Evolutionary conservation across 2,329 filamentous ascomycete species (phyloP), one percentile per base, ranked within the genome.

Genomic region (Aspergillus pseudotamarii): DNA sequence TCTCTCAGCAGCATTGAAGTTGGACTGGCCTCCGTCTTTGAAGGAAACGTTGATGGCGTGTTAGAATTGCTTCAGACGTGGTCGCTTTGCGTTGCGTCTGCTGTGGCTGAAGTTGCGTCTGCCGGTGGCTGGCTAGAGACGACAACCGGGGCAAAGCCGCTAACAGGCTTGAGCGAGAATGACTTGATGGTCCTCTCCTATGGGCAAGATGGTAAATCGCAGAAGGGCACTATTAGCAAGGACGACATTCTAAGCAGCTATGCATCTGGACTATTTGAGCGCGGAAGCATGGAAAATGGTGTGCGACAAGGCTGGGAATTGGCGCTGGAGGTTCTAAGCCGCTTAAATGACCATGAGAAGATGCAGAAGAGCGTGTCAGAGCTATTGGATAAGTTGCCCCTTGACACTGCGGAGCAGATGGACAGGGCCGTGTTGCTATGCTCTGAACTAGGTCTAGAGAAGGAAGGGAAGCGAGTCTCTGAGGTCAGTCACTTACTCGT

Each of bases 281-380:
- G 76, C 36, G 68, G 71, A 9, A 69, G 68, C 1, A 70, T 82
- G 21, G 70, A 77, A 32, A 71, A 77, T 61, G 75, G 77, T 14
- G 72, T 78, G 16, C 82, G 85, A 43, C 89, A 94, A 69, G 94
- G 94, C 10, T 98, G 94, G 94, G 93, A 97, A 79, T 80, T 97
- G 73, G 91, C 93, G 0, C 88, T 97, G 50, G 88, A 93, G 64
- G 86, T 97, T 12, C 83, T 97, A 53, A 91, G 91, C 11, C 88
- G 94, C 59, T 85, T 98, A 74, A 91, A 96, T 72, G 88, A 93
- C 63, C 82, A 85, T 0, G 83, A 87, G 56, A 85, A 87, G 57
- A 91, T 91, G 9, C 89, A 91, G 72, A 86, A 90, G 67, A 89
- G 89, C 63, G 91, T 97, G 12, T 85, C 88, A 46, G 86, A 90